Evolutionary conservation across 805 yeast species (phyloP), one percentile per base, ranked within the genome.

Genomic region (Saccharomycodes ludwigii): DNA sequence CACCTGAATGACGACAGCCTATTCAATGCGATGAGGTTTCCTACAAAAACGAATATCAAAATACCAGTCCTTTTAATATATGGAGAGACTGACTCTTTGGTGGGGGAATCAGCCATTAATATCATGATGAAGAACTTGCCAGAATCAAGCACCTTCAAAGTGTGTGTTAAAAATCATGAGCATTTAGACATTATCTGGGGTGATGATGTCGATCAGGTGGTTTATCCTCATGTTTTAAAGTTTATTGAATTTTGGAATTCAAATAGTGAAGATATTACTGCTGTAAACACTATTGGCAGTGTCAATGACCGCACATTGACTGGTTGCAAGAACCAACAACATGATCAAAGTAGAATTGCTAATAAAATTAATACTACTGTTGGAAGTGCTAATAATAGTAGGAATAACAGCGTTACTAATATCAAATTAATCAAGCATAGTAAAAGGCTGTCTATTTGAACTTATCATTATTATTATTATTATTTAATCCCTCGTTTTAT

Each of bases 121-220:
- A 74, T 75, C 13, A 77, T 88, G 75, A 61, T 68, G 34, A 53
- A 59, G 5, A 81, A 79, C 41, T 59, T 88, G 23, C 94, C 95
- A 0, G 40, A 39, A 13, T 50, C 40, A 14, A 58, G 52, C 12
- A 69, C 73, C 0, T 62, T 66, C 10, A 65, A 70, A 3, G 58
- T 72, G 10, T 76, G 80, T 1, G 68, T 85, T 0, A 63, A 59
- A 0, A 59, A 59, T n/a, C 84, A 85, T 52, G 97, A 86, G 55
- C 97, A 86, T 54, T 61, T 86, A 48, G 97, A 88, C 49, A 71
- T 88, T 34, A 56, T 86, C 11, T 86, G 97, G 97, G 94, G 94
- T 7, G 54, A 65, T 7, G 72, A 75, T 32, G 82, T 79, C 1
- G 69, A 62, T 18, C 40, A 48, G 2, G 40, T 55, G 19, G 74